Evolutionary conservation across 2,329 filamentous ascomycete genomes (phyloP).

Genomic region (Cylindrodendrum hubeiense): DNA sequence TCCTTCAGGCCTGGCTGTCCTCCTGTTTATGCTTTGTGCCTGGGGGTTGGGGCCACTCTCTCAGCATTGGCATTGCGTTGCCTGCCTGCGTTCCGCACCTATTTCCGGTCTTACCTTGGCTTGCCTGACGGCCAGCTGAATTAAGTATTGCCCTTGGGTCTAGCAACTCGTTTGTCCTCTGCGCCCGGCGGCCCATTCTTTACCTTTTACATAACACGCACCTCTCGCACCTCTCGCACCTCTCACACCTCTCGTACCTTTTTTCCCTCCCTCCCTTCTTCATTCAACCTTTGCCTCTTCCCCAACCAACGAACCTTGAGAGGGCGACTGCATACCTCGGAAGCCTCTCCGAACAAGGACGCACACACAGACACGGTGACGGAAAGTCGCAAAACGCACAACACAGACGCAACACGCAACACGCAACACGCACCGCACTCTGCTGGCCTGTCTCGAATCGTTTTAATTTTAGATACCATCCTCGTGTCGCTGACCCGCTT

Average conservation of each 20-base stretch:
- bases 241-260: neutral
- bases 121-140: conserved; percentile 6
- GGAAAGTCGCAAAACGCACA: neutral
- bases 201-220: neutral
- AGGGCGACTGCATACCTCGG: neutral
- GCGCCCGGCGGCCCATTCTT: neutral
- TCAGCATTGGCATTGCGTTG: conserved; percentile 12
- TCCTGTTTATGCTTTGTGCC: conserved; percentile 3
- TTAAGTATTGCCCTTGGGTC: conserved; percentile 7
- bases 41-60: conserved; percentile 13
- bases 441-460: conserved; percentile 6
- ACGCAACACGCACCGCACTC: neutral
- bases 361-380: neutral
- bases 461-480: conserved; percentile 38
- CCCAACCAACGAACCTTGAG: conserved; percentile 1
- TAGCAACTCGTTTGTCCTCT: neutral
- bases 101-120: conserved; percentile 8
- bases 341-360: neutral
- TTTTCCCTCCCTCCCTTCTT: neutral
- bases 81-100: conserved; percentile 18
- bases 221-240: conserved; percentile 7
- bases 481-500: conserved; percentile 40
- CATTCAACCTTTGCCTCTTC: conserved; percentile 1
- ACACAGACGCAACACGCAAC: neutral
- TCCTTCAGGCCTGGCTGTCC: neutral